Base-by-base conservation (phyloP, 2,329 filamentous ascomycete genomes). In the Cladophialophora bantiana region DNA sequence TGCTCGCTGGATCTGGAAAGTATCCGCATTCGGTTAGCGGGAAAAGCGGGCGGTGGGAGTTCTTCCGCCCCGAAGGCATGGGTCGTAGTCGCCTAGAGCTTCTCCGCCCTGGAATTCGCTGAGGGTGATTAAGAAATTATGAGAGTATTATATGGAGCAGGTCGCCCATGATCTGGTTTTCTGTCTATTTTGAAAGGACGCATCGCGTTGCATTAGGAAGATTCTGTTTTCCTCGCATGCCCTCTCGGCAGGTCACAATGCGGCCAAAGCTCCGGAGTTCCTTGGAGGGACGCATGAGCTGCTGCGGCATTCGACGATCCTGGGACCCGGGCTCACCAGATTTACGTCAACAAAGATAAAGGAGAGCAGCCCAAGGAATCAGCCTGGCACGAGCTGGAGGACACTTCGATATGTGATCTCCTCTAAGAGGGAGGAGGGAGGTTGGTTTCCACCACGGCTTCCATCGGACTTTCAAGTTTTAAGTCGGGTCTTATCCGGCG, bases 271-370 rank as follows among this genome's bases (percentile, higher is more conserved):
- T 50, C 20, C 45, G 45, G 18, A 50, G 45, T 26, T 50, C 18
- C 18, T 12, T 7, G 45, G 45, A 7, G 20, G 26, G 7, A 18
- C 20, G 15, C 45, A 6, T 26, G 26, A 50, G 45, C 45, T 50
- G 45, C 45, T 20, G 18, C 18, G 18, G 18, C 4, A 5, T 50
- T 18, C 18, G 4, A 9, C 4, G 7, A 26, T 20, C 45, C 45
- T 50, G 45, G 45, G 2, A 20, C 12, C 45, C 45, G 45, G 45
- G 12, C 6, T 50, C 45, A 20, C 45, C 45, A 50, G 45, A 9
- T 26, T 50, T 50, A 50, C 45, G n/a, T 50, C 18, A 42, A 42
- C 15, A 18, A 50, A 50, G 18, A 50, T 50, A 26, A 50, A 26
- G 45, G 45, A 20, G 45, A 10, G 45, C 18, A 26, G 15, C 7